These are phyloP conservation scores for Dothistroma pini DNA, from an alignment of 2,329 filamentous ascomycete genomes.

Conservation along the genomic window DNA sequence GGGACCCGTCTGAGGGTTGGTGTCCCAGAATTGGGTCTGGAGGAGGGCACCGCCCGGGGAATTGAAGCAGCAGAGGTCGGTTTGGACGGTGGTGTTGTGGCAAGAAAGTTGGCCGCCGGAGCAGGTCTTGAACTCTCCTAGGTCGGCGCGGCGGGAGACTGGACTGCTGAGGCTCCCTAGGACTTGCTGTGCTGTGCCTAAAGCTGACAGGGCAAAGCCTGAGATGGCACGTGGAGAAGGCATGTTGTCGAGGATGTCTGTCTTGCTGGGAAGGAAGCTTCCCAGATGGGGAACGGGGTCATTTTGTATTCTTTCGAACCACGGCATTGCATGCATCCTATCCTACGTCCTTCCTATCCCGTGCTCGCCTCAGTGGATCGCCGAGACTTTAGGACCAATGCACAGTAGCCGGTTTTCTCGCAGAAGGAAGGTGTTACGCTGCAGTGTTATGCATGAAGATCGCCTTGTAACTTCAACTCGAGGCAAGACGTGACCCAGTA, in stretches of 20 bases:
- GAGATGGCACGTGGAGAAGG: conserved; percentile 30
- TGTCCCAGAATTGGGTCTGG: conserved; percentile 76
- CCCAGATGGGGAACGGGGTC: conserved; percentile 5
- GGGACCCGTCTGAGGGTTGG: conserved; percentile 61
- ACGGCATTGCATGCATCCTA: conserved; percentile 8
- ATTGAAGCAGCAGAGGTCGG: conserved; percentile 71
- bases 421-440: background rate
- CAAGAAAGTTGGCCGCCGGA: conserved; percentile 55
- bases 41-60: conserved; percentile 67
- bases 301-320: conserved; percentile 11
- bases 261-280: conserved; percentile 10
- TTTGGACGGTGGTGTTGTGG: conserved; percentile 57
- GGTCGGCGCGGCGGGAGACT: conserved; percentile 7
- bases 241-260: conserved; percentile 25
- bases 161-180: conserved; percentile 22
- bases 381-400: conserved; percentile 8
- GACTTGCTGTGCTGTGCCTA: conserved; percentile 28
- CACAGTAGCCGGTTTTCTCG: conserved; percentile 8
- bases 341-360: conserved; percentile 4
- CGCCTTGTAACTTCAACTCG: background rate
- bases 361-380: conserved; percentile 6
- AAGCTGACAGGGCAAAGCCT: conserved; percentile 28
- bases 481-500: conserved; percentile 4
- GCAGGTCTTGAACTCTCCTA: conserved; percentile 30
- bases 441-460: conserved; percentile 8